Evolutionary conservation across 176 grass and related monocot genomes (phyloP), one percentile per base, ranked within the genome.

Genomic region (Musa troglodytarum): DNA sequence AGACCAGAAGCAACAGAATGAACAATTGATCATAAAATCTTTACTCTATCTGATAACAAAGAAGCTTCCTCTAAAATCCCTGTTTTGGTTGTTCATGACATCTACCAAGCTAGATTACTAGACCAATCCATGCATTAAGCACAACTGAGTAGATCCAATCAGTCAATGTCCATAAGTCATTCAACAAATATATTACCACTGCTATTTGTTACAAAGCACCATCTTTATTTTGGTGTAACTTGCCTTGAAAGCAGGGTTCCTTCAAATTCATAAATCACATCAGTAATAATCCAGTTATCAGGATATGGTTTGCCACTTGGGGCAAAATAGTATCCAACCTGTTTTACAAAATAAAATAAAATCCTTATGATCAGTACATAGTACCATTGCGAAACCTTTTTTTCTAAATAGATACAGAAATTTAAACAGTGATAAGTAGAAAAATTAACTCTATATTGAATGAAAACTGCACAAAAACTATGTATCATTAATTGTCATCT

Each of bases 311-410:
- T 97, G 61, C 90, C 88, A 77, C 90, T 97, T 75, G 94, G 94
- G 63, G 94, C 94, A 82, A 93, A 97, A 76, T 93, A 97, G 76
- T 97, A 97, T 83, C 94, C 90, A 52, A 93, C 94, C 93, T 97
- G 90, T 75, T 88, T 86, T 57, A 85, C 59, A n/a, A 81, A 73
- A 83, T 22, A 68, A 24, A 49, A 71, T 83, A 10, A 74, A 61
- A 74, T 6, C 0, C 34, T 43, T 43, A 43, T 43, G 34, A 43
- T 43, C 34, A 43, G 34, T 43, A 43, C 34, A 43, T 43, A 43
- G 34, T 43, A 43, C 3, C 34, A 43, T 43, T 43, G 34, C 0
- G 6, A 43, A 43, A 43, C 34, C 4, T 43, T 43, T 43, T 43
- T 43, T 43, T 43, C 34, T 43, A 43, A 6, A 43, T 43, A 8